Evolutionary conservation across 179 eudicot species (phyloP).

Genomic region (Drosera spatulata): DNA sequence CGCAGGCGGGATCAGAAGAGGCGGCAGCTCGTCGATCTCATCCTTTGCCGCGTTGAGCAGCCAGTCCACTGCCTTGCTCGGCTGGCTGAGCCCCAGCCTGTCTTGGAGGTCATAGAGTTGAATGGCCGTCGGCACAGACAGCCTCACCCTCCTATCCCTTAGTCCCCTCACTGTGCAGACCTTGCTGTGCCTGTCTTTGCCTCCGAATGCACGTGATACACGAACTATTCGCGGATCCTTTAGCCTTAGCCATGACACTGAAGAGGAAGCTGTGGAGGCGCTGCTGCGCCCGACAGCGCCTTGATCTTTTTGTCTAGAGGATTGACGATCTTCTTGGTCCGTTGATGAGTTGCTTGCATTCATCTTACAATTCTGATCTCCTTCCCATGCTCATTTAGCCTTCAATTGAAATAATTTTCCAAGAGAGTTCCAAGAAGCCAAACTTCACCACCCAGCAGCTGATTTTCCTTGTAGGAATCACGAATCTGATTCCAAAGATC

Average conservation of each 20-base stretch:
- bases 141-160: constrained; percentile 76
- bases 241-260: constrained; percentile 6
- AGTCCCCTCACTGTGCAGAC: constrained; percentile 77
- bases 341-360: background rate
- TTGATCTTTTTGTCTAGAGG: background rate
- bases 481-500: too few species aligned
- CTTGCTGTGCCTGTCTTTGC: too few species aligned
- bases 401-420: too few species aligned
- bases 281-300: background rate
- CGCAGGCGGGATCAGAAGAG: constrained; percentile 59
- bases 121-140: constrained; percentile 84
- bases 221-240: constrained; percentile 71
- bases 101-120: constrained; percentile 94
- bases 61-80: constrained; percentile 96
- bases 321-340: background rate
- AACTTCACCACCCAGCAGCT: too few species aligned
- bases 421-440: too few species aligned
- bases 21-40: constrained; percentile 86
- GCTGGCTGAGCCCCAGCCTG: too few species aligned
- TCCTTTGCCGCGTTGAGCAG: constrained; percentile 55
- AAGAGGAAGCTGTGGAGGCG: background rate
- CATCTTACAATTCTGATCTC: background rate
- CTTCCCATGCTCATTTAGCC: too few species aligned
- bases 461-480: too few species aligned
- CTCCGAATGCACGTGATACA: constrained; percentile 75